Conservation (phyloP, 1,284 basidiomycete species). For the Rhodotorula mucilaginosa region DNA sequence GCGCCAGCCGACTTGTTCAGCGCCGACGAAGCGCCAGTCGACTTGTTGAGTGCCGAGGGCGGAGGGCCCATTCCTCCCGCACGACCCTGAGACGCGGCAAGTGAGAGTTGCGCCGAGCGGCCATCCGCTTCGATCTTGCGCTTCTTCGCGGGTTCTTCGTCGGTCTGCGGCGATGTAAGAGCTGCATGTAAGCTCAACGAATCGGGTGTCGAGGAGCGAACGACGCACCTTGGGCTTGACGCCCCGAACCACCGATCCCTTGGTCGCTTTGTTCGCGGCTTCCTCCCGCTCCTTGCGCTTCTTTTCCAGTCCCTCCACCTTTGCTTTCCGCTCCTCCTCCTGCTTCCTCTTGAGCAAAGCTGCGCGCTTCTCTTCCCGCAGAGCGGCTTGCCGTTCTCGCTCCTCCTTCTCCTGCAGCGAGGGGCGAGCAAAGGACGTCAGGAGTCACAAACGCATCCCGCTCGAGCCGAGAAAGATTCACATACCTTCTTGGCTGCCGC, state of each 20-base stretch:
- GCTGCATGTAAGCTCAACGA: neutral
- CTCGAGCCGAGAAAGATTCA: neutral
- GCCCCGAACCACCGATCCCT: slow-evolving; percentile 12
- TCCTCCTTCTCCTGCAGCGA: slow-evolving; percentile 74
- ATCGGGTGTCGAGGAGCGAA: neutral
- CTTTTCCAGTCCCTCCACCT: slow-evolving; percentile 46
- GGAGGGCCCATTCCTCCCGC: slow-evolving; percentile 14
- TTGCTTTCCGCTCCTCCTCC: slow-evolving; percentile 51
- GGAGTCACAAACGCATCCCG: neutral
- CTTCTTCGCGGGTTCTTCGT: slow-evolving; percentile 50
- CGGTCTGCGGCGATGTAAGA: slow-evolving; percentile 20
- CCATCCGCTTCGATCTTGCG: slow-evolving; percentile 46
- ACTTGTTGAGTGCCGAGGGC: slow-evolving; percentile 18
- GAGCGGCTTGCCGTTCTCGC: slow-evolving; percentile 68
- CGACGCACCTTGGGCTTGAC: slow-evolving; percentile 22
- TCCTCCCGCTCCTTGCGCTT: slow-evolving; percentile 49
- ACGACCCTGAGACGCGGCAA: slow-evolving; percentile 25
- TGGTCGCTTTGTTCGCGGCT: slow-evolving; percentile 26
- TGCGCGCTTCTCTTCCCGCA: slow-evolving; percentile 73
- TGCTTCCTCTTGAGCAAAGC: slow-evolving; percentile 55
- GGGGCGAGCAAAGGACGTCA: neutral
- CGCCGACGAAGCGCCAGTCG: slow-evolving; percentile 5
- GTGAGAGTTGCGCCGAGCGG: slow-evolving; percentile 11
- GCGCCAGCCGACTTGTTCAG: slow-evolving; percentile 24
- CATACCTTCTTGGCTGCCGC: slow-evolving; percentile 77